Percentiles rank a stretch among this genome's conserved stretches.
Conservation (phyloP, 768 basidiomycete genomes). For the Brasilioporus rufonigricans region DNA sequence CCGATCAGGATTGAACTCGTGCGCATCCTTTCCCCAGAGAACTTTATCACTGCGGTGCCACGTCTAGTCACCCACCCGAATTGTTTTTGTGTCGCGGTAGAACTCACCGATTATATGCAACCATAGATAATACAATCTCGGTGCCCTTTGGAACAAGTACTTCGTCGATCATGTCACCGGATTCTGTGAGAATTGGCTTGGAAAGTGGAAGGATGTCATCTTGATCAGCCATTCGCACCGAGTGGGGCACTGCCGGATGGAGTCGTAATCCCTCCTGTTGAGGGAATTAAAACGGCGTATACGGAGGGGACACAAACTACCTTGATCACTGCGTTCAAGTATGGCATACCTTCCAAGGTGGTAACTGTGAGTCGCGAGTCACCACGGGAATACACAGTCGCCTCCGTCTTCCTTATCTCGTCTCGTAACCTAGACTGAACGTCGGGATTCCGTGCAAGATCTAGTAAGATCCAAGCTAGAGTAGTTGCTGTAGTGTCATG, state of each 20-base stretch:
- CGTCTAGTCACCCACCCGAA: not conserved
- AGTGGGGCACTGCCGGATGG: constrained; percentile 47
- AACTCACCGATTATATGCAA: constrained; percentile 53
- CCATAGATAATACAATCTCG: constrained; percentile 47
- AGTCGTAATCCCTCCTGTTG: constrained; percentile 44
- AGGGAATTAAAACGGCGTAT: constrained; percentile 12
- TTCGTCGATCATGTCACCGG: constrained; percentile 41
- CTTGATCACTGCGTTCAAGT: constrained; percentile 38
- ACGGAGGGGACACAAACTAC: constrained; percentile 5
- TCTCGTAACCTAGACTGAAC: constrained; percentile 57
- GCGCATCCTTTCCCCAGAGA: constrained; percentile 28
- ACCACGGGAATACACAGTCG: not conserved
- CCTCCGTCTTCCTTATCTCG: constrained; percentile 10
- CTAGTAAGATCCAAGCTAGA: constrained; percentile 50
- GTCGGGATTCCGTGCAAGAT: constrained; percentile 54
- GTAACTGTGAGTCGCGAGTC: constrained; percentile 5
- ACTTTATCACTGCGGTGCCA: constrained; percentile 9
- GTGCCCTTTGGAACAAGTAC: constrained; percentile 50
- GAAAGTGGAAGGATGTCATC: constrained; percentile 62
- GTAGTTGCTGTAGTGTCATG: constrained; percentile 62
- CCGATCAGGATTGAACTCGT: constrained; percentile 14
- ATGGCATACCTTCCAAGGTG: constrained; percentile 55
- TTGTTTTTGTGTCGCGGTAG: not conserved
- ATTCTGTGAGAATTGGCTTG: constrained; percentile 45
- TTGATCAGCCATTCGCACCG: constrained; percentile 44